Evolutionary conservation across 495 filamentous ascomycete species (phyloP).

Genomic region (Penicillium herquei): DNA sequence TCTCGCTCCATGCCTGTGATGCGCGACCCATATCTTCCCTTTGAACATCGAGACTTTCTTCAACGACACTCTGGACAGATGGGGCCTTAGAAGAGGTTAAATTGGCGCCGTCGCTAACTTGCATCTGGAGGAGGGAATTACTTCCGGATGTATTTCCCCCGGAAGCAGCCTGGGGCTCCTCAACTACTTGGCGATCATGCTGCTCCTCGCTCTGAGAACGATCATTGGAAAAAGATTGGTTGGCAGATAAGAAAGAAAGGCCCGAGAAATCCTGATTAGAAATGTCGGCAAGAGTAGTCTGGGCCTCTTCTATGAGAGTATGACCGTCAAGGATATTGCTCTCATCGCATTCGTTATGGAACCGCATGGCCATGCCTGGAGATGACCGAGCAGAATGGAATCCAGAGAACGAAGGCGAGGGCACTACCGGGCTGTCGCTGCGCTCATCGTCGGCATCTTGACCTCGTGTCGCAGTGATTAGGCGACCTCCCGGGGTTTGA

Average conservation of each 20-base stretch:
- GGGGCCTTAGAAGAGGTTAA: not conserved
- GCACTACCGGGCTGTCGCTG: slow-evolving; percentile 16
- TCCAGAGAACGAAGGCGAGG: slow-evolving; percentile 25
- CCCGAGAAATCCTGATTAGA: slow-evolving; percentile 17
- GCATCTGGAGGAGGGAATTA: slow-evolving; percentile 15
- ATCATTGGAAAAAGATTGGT: slow-evolving; percentile 14
- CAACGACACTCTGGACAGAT: not conserved
- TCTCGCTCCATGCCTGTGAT: slow-evolving; percentile 3
- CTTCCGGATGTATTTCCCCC: slow-evolving; percentile 8
- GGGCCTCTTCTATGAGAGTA: slow-evolving; percentile 23
- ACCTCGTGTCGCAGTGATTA: slow-evolving; percentile 5
- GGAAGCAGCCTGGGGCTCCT: slow-evolving; percentile 6
- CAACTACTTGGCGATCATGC: slow-evolving; percentile 22
- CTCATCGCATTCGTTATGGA: slow-evolving; percentile 3
- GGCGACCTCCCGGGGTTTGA: slow-evolving; percentile 11
- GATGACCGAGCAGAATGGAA: slow-evolving; percentile 27
- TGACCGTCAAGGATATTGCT: slow-evolving; percentile 21
- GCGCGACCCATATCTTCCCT: not conserved
- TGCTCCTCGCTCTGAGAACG: slow-evolving; percentile 7
- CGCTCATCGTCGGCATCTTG: slow-evolving; percentile 11
- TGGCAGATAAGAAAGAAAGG: slow-evolving; percentile 21
- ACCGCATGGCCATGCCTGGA: slow-evolving; percentile 10
- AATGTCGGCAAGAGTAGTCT: slow-evolving; percentile 11
- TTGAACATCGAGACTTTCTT: slow-evolving; percentile 1
- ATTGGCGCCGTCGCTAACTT: not conserved